A percentile compares a stretch with the other conserved stretches of the same genome.
These are phyloP conservation scores for Scheffersomyces quercinus DNA, from an alignment of 1,139 yeast genomes.

Conservation along the genomic window DNA sequence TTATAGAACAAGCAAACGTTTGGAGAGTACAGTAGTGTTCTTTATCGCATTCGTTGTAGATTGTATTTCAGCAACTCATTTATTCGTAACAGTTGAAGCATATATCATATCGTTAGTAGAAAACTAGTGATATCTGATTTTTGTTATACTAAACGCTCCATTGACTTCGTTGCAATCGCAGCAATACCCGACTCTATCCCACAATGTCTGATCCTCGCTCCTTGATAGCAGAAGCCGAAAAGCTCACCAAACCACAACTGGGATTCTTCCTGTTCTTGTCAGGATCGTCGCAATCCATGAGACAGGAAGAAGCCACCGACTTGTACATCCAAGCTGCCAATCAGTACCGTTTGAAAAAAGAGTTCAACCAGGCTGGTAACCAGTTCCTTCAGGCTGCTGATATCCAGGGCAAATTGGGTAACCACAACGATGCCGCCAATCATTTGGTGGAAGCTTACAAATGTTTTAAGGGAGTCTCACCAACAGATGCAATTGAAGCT, in stretches of 20 bases:
- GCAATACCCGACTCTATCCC: background rate
- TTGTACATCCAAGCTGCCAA: constrained; percentile 90
- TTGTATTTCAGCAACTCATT: no score
- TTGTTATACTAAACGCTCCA: no score
- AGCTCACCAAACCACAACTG: constrained; percentile 57
- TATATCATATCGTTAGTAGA: no score
- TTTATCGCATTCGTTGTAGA: no score
- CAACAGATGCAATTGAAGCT: constrained; percentile 77
- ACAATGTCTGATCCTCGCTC: constrained; percentile 41
- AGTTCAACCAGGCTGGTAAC: constrained; percentile 71
- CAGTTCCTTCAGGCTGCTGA: constrained; percentile 86
- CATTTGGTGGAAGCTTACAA: constrained; percentile 90
- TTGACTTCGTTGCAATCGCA: no score
- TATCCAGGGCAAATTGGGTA: constrained; percentile 70
- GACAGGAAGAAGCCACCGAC: constrained; percentile 91
- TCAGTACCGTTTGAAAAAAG: constrained; percentile 73
- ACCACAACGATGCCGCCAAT: constrained; percentile 90
- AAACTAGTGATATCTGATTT: no score
- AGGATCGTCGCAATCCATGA: constrained; percentile 64
- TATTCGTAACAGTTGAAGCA: no score
- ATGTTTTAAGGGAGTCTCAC: constrained; percentile 71
- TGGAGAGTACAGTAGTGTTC: no score
- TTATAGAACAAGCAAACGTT: no score
- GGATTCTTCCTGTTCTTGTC: constrained; percentile 75
- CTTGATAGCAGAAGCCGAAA: constrained; percentile 47